Percentiles rank a stretch among this genome's conserved stretches.
These are phyloP conservation scores for Phytopythium cucurbitacearum DNA, from an alignment of 352 stramenopile species.

Conservation along the genomic window DNA sequence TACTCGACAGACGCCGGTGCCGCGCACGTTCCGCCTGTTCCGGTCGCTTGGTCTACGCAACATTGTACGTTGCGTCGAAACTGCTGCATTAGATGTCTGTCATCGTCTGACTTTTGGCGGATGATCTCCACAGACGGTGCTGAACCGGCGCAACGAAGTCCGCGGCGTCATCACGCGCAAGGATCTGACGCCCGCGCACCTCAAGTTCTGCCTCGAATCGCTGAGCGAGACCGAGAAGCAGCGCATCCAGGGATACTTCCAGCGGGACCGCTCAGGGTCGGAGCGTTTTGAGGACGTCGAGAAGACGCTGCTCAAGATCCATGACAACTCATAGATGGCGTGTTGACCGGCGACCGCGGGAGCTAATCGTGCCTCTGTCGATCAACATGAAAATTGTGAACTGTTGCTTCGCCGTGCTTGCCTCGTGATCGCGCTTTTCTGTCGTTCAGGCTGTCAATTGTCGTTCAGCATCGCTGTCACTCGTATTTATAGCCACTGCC, in stretches of 20 bases:
- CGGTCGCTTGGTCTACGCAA: constrained; percentile 96
- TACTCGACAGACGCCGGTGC: constrained; percentile 69
- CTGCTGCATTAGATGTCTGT: background rate
- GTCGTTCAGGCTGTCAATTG: no score
- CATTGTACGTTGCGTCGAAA: constrained; percentile 46
- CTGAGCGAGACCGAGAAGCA: constrained; percentile 80
- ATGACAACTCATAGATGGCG: constrained; percentile 70
- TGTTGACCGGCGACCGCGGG: no score
- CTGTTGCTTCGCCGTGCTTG: no score
- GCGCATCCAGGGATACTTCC: constrained; percentile 83
- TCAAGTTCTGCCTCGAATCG: constrained; percentile 75
- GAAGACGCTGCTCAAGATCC: constrained; percentile 76
- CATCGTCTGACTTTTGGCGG: background rate
- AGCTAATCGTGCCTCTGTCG: no score
- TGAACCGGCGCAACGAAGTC: constrained; percentile 90
- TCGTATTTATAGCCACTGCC: no score
- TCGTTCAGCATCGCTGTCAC: no score
- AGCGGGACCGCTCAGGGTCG: constrained; percentile 53
- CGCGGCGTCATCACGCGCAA: constrained; percentile 85
- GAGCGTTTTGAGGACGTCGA: constrained; percentile 83
- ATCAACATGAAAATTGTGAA: no score
- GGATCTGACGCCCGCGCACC: constrained; percentile 77
- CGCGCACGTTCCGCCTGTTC: constrained; percentile 96
- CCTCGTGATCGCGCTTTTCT: no score
- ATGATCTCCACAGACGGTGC: constrained; percentile 41